These are phyloP conservation scores for Nannochloropsis gaditana DNA, from an alignment of 108 stramenopile species.

Conservation along the genomic window DNA sequence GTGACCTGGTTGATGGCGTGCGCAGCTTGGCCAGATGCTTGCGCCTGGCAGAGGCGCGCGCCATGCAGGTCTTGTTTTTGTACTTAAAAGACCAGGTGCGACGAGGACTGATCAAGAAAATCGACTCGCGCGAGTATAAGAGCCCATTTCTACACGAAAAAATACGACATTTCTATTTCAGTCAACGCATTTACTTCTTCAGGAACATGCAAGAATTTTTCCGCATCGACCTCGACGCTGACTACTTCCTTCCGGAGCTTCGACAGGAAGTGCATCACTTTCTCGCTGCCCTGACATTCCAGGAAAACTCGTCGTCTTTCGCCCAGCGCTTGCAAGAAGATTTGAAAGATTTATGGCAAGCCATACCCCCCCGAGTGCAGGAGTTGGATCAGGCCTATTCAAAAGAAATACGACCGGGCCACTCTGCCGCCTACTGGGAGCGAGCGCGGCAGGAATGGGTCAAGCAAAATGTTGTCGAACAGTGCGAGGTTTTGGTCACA, in stretches of 20 bases:
- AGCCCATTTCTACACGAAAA: background rate
- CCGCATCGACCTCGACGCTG: background rate
- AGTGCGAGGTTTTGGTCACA: background rate
- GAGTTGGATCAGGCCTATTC: background rate
- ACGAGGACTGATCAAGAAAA: background rate
- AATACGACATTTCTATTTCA: background rate
- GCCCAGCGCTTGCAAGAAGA: background rate
- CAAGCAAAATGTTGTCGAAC: background rate
- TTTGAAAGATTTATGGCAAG: background rate
- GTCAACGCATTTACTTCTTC: background rate
- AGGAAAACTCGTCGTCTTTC: background rate
- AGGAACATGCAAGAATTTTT: background rate
- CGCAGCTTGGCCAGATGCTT: background rate
- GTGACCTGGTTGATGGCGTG: background rate
- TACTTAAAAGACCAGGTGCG: constrained; percentile 15
- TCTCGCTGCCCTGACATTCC: background rate
- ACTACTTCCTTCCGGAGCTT: constrained; percentile 8
- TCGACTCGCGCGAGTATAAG: background rate
- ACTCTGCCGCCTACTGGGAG: background rate
- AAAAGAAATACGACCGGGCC: background rate
- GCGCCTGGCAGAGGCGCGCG: background rate
- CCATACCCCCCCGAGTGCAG: background rate
- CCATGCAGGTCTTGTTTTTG: constrained; percentile 2
- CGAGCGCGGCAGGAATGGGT: constrained; percentile 9
- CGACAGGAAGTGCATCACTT: background rate